These are phyloP conservation scores for Pseudoperonospora humuli DNA, from an alignment of 352 stramenopile species.

Conservation along the genomic window DNA sequence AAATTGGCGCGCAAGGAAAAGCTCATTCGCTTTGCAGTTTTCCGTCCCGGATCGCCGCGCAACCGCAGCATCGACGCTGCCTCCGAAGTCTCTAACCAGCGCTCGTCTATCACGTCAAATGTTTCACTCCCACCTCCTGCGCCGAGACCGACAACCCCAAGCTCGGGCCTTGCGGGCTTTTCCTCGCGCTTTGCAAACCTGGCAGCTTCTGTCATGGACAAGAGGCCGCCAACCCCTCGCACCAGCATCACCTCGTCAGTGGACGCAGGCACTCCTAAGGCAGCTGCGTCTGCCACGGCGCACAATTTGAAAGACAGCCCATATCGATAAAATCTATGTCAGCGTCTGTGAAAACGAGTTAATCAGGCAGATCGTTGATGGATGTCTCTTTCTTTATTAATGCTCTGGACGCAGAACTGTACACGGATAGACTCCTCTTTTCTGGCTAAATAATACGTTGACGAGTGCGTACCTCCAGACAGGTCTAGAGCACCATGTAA, in stretches of 20 bases:
- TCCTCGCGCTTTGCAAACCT: slow-evolving; percentile 56
- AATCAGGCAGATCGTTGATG: slow-evolving; percentile 8
- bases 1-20: slow-evolving; percentile 75
- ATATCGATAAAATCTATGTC: slow-evolving; percentile 16
- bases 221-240: slow-evolving; percentile 32
- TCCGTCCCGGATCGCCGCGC: slow-evolving; percentile 44
- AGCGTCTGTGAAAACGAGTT: no score
- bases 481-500: slow-evolving; percentile 69
- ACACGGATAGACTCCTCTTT: slow-evolving; percentile 20
- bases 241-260: slow-evolving; percentile 16
- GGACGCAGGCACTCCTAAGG: slow-evolving; percentile 20
- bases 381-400: slow-evolving; percentile 20
- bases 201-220: slow-evolving; percentile 43
- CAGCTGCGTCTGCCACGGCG: slow-evolving; percentile 29
- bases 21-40: slow-evolving; percentile 71
- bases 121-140: slow-evolving; percentile 30
- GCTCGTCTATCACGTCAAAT: slow-evolving; percentile 28
- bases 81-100: slow-evolving; percentile 42
- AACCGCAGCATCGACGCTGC: slow-evolving; percentile 33
- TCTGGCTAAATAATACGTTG: slow-evolving; percentile 38
- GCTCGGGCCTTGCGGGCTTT: slow-evolving; percentile 27
- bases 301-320: slow-evolving; percentile 46
- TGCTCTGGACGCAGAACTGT: slow-evolving; percentile 23
- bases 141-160: slow-evolving; percentile 30
- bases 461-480: slow-evolving; percentile 2